phyloP scores from a whole-genome alignment of 768 basidiomycete species.

The Agrocybe praecox region DNA sequence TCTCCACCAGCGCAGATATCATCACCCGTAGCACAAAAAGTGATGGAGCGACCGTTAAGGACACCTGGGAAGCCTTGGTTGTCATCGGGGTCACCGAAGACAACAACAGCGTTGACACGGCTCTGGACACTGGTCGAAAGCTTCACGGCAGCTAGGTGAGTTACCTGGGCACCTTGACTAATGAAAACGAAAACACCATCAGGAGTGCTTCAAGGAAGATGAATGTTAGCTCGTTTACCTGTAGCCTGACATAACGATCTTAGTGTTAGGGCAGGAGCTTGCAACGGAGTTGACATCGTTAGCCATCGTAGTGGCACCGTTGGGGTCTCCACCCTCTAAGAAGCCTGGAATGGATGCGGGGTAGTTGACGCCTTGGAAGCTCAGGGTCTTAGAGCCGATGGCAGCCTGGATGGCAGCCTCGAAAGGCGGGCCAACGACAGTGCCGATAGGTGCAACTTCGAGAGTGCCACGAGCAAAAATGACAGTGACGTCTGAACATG shows the following conservation, averaged over 20 bases:
- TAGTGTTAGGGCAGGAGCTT: slow-evolving; percentile 31
- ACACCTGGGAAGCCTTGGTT: slow-evolving; percentile 28
- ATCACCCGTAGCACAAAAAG: slow-evolving; percentile 32
- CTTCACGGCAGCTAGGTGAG: slow-evolving; percentile 35
- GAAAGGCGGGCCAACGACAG: slow-evolving; percentile 39
- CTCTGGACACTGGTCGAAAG: slow-evolving; percentile 29
- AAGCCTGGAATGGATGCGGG: slow-evolving; percentile 36
- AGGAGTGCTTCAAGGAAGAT: background rate
- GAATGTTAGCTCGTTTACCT: slow-evolving; percentile 22
- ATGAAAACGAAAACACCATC: background rate
- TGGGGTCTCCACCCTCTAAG: slow-evolving; percentile 36
- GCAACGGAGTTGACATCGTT: slow-evolving; percentile 27
- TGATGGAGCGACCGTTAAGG: slow-evolving; percentile 24
- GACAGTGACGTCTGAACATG: slow-evolving; percentile 34
- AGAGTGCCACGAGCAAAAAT: slow-evolving; percentile 40
- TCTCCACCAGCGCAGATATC: slow-evolving; percentile 29
- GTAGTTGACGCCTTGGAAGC: slow-evolving; percentile 38
- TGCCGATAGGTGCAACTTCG: slow-evolving; percentile 34
- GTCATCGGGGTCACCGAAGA: slow-evolving; percentile 38
- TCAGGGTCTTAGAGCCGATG: slow-evolving; percentile 29
- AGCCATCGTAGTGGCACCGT: slow-evolving; percentile 37
- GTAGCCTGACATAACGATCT: slow-evolving; percentile 36
- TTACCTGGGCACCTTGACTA: slow-evolving; percentile 38
- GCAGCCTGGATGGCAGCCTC: slow-evolving; percentile 27
- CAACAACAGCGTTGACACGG: slow-evolving; percentile 32